phyloP scores from a whole-genome alignment of 768 basidiomycete species.

The Cantharellus anzutake region DNA sequence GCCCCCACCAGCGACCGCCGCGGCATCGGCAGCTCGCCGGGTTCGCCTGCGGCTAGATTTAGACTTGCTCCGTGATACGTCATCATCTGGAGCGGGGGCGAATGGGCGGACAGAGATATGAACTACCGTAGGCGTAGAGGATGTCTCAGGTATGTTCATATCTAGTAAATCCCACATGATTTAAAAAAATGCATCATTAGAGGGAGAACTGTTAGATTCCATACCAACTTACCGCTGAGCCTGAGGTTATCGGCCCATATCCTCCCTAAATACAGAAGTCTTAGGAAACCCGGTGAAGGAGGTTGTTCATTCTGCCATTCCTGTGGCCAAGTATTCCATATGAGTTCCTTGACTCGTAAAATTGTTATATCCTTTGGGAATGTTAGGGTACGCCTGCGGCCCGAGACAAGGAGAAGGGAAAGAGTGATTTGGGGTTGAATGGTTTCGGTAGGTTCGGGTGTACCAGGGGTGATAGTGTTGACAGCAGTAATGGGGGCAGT shows the following conservation, averaged over 20 bases:
- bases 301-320: slow-evolving; percentile 11
- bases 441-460: neutral
- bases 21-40: neutral
- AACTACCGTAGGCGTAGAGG: slow-evolving; percentile 6
- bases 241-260: slow-evolving; percentile 8
- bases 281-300: slow-evolving; percentile 6
- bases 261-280: slow-evolving; percentile 10
- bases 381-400: slow-evolving; percentile 7
- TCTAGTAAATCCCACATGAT: neutral
- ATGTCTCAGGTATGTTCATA: neutral
- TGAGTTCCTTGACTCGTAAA: slow-evolving; percentile 9
- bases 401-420: slow-evolving; percentile 10
- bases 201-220: neutral
- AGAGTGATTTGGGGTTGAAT: slow-evolving; percentile 7
- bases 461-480: neutral
- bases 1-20: slow-evolving; percentile 1
- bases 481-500: neutral
- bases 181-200: neutral
- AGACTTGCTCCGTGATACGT: slow-evolving; percentile 1
- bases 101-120: slow-evolving; percentile 11
- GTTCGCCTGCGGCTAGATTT: neutral
- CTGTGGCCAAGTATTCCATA: slow-evolving; percentile 10
- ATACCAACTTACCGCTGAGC: neutral
- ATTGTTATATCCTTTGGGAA: slow-evolving; percentile 8
- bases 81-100: slow-evolving; percentile 5